Conservation (phyloP, 441 rosid species). For the Pelargonium myrrhifolium region DNA sequence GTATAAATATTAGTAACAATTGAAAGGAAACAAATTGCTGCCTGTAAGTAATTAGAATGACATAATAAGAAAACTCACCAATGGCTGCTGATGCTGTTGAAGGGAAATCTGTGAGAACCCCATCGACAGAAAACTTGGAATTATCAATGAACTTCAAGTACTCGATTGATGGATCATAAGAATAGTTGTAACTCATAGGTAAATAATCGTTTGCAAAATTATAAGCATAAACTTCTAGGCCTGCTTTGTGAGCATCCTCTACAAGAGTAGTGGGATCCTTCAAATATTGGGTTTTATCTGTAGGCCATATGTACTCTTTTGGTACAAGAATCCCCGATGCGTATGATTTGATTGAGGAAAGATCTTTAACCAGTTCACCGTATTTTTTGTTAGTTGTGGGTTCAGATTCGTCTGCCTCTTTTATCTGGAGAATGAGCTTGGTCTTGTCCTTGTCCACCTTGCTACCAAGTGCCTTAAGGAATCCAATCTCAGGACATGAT, state of each 20-base stretch:
- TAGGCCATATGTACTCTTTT: constrained; percentile 63
- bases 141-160: constrained; percentile 56
- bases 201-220: constrained; percentile 65
- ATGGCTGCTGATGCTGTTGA: constrained; percentile 67
- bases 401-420: constrained; percentile 40
- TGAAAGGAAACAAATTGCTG: no score
- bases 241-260: constrained; percentile 62
- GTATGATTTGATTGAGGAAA: constrained; percentile 47
- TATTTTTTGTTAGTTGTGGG: constrained; percentile 63
- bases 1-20: background rate
- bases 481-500: constrained; percentile 74
- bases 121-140: constrained; percentile 60
- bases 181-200: constrained; percentile 45
- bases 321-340: constrained; percentile 77
- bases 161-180: constrained; percentile 64
- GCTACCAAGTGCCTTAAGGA: constrained; percentile 48
- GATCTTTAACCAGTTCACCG: constrained; percentile 36
- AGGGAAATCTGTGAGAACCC: constrained; percentile 73
- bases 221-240: constrained; percentile 62
- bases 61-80: constrained; percentile 30
- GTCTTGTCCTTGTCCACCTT: constrained; percentile 37
- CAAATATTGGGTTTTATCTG: constrained; percentile 37
- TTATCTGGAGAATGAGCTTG: constrained; percentile 49
- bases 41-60: no score
- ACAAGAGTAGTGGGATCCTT: constrained; percentile 53